phyloP scores from a whole-genome alignment of 1,284 basidiomycete species.

The Cystobasidium slooffiae region DNA sequence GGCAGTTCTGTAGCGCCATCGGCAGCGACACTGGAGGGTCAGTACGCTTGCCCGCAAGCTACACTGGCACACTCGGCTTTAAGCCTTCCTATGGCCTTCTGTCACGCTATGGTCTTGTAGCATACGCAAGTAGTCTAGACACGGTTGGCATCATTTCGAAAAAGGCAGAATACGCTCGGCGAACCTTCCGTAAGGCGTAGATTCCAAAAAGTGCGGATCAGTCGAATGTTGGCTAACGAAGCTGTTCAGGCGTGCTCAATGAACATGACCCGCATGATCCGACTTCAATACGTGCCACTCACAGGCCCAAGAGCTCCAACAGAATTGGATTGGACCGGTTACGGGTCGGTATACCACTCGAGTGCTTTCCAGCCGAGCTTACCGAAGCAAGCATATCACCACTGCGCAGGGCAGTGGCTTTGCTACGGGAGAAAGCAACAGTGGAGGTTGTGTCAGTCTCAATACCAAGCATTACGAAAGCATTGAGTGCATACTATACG shows the following conservation, averaged over 20 bases:
- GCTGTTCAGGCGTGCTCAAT: conserved; percentile 66
- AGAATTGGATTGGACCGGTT: conserved; percentile 52
- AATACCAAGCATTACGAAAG: conserved; percentile 75
- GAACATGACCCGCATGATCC: conserved; percentile 76
- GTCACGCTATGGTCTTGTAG: conserved; percentile 86
- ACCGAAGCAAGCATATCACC: conserved; percentile 62
- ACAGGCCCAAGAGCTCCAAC: conserved; percentile 54
- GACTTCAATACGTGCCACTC: conserved; percentile 66
- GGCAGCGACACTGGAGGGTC: conserved; percentile 97
- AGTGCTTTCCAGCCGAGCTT: conserved; percentile 80
- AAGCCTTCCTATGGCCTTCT: conserved; percentile 95
- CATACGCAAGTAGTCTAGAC: conserved; percentile 92
- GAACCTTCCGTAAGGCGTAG: conserved; percentile 67
- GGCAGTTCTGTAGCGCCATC: conserved; percentile 67
- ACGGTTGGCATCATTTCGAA: conserved; percentile 83
- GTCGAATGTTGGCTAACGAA: neutral
- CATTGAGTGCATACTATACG: conserved; percentile 92
- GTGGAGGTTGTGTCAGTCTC: conserved; percentile 75
- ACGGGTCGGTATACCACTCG: conserved; percentile 69
- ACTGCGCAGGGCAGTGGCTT: conserved; percentile 62
- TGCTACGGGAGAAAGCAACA: conserved; percentile 64
- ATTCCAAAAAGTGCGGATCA: neutral
- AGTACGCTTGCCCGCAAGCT: conserved; percentile 86
- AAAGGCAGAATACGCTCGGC: conserved; percentile 62
- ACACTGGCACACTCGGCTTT: conserved; percentile 87